Evolutionary conservation across 2,329 filamentous ascomycete species (phyloP), one percentile per base, ranked within the genome.

Genomic region (Penicillium rolfsii): DNA sequence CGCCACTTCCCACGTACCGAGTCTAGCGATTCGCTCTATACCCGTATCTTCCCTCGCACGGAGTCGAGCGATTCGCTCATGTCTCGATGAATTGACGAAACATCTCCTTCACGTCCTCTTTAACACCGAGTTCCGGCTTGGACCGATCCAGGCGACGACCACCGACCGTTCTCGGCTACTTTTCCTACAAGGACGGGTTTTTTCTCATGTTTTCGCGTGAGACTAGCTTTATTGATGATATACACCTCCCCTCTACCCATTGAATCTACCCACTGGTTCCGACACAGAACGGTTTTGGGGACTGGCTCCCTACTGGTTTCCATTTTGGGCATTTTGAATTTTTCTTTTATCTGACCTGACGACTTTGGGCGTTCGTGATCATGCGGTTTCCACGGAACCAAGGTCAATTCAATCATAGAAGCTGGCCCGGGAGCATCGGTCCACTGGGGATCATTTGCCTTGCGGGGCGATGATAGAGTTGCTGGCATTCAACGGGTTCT

Each of bases 41-140:
- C 73, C 16, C 69, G 74, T 49, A 71, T 75, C 30, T 76, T 76
- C 69, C 74, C 73, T 22, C 66, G 74, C 24, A 74, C 71, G 1
- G 73, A 75, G 60, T 76, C 74, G 4, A 76, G 73, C 66, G 74
- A 76, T 48, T 76, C 74, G 16, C 69, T 76, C 58, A 73, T 75
- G 72, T 69, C 68, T 59, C 63, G 73, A 65, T 74, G 70, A 69
- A 61, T 28, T 57, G 57, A 60, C 58, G 50, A 59, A 53, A 14
- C 49, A 35, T 14, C 30, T 11, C 6, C 28, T 45, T 45, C 36
- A 55, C 38, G 53, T 62, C 52, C 60, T 50, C 58, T 50, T 55
- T 59, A 46, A 45, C 33, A 54, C 52, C 52, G 52, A 45, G 56
- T 36, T 63, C 58, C 46, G 57, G 57, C 52, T 38, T 35, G 62